Base-by-base conservation (phyloP, 23 red algal genomes). In the Gracilaria domingensis region DNA sequence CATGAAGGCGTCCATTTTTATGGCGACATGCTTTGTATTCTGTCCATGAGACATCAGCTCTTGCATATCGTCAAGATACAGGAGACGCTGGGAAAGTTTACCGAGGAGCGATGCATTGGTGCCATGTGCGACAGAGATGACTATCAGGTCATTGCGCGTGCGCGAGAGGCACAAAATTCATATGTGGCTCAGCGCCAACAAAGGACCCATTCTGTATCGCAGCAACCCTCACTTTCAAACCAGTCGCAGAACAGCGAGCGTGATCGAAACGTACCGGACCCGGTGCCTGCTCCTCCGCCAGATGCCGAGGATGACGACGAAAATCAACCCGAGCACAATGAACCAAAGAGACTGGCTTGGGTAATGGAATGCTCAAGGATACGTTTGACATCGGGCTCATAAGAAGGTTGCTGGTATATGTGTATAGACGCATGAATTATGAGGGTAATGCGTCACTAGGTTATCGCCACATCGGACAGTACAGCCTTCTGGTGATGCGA, bases 361-460 rank as follows among this genome's bases (percentile, higher is more conserved):
- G 95, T 7, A 73, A 69, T 38, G 95, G 95, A 47, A 93, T 79
- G 66, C 66, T 73, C 25, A 42, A 48, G 44, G 11, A 24, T 12
- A 83, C 47, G 3, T 88, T 92, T 72, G 81, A 84, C 54, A 78
- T 58, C 12, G 95, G 95, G 18, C 82, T 96, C 16, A 96, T 96
- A 89, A 89, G 93, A 25, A 80, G 89, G 39, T 71, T 96, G 71
- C 62, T 96, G 13, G 80, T 82, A 39, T 96, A 93, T 83, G 85
- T 96, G 24, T 92, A 81, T 53, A 51, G 85, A 24, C 39, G 87
- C 32, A 66, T 86, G 25, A 38, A 45, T 29, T 44, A 54, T 23
- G 71, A 83, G 45, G 80, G 81, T 18, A 85, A 81, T 56, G 48
- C 36, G n/a, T 42, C 47, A 38, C 37, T 72, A n/a, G 89, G 93